Percentiles rank a stretch among this genome's conserved stretches.
These are phyloP conservation scores for Kuraishia cidri DNA, from an alignment of 805 yeast species.

Conservation along the genomic window DNA sequence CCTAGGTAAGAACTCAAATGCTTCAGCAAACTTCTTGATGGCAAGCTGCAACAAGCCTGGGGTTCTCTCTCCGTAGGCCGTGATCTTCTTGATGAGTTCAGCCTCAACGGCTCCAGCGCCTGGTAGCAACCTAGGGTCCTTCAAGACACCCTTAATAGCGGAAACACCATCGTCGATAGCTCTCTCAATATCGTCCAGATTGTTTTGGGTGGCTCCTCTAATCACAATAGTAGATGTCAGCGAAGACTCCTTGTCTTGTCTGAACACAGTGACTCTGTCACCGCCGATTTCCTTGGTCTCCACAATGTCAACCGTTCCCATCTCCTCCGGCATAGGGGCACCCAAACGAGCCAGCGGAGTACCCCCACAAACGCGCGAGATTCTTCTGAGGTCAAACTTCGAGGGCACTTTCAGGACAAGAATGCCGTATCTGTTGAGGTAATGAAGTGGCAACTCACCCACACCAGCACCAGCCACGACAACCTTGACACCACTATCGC, in stretches of 20 bases:
- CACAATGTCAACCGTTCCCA: slow-evolving; percentile 80
- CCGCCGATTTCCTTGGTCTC: slow-evolving; percentile 96
- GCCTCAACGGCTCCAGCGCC: slow-evolving; percentile 97
- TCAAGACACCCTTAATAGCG: slow-evolving; percentile 81
- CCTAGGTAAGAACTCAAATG: slow-evolving; percentile 91
- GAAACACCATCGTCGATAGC: slow-evolving; percentile 97
- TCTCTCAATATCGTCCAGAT: slow-evolving; percentile 90
- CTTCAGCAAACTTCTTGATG: slow-evolving; percentile 87
- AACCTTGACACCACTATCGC: slow-evolving; percentile 78
- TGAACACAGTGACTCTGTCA: slow-evolving; percentile 89
- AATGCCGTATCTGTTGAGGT: slow-evolving; percentile 77
- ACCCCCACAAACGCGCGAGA: slow-evolving; percentile 95
- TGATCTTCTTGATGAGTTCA: slow-evolving; percentile 72
- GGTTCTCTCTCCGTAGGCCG: slow-evolving; percentile 84
- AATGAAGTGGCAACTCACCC: slow-evolving; percentile 91
- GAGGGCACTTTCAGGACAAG: slow-evolving; percentile 85
- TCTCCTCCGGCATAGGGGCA: slow-evolving; percentile 91
- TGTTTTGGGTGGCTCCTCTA: slow-evolving; percentile 94
- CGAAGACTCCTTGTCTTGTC: slow-evolving; percentile 59
- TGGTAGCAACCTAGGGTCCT: slow-evolving; percentile 73
- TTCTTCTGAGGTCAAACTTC: slow-evolving; percentile 88
- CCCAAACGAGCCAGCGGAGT: slow-evolving; percentile 92
- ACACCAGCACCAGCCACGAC: slow-evolving; percentile 92
- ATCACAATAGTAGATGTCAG: slow-evolving; percentile 88
- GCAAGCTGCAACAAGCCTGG: slow-evolving; percentile 92